Evolutionary conservation across 345 rosid species (phyloP), one percentile per base, ranked within the genome.

Genomic region (Eucalyptus leucophloia): DNA sequence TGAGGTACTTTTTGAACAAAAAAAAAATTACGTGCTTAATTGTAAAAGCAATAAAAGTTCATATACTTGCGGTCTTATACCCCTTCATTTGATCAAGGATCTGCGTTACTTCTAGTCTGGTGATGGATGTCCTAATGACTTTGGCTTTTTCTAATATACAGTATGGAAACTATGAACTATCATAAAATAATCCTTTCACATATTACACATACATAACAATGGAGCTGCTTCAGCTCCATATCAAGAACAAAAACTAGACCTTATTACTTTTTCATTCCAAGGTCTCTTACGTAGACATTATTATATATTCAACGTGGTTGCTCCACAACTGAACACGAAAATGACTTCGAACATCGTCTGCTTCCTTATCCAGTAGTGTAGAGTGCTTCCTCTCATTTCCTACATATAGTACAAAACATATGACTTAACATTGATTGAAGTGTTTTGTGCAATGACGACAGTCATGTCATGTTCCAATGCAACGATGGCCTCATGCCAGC

Each of bases 211-310:
- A 40, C 47, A 77, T 40, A 19, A 26, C n/a, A 53, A 89, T 49
- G 90, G 90, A 91, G 62, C 89, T 72, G 90, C 86, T 91, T 44
- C 88, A 42, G 91, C 91, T 53, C 88, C 91, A 85, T 13, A 32
- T 77, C 28, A 77, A 89, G 49, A 42, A n/a, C 32, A 87, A 65
- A 69, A 60, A 40, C 85, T 86, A 87, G 53, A 72, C 37, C 44
- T 56, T 88, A 42, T 47, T 58, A 69, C 26, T n/a, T n/a, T 86
- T n/a, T 86, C 40, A 50, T 50, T 50, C 62, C 16, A 9, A 77
- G 56, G 49, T n/a, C 49, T 90, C 86, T 40, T 32, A 37, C 28
- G 44, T 51, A 80, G 32, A 49, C 62, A 40, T 77, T 77, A 77
- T 77, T 42, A 40, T 23, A 21, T 40, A 40, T 37, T 40, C 83